Percentiles rank a stretch among this genome's conserved stretches.
phyloP scores from a whole-genome alignment of 1,284 basidiomycete genomes.

The Uromyces viciae-fabae region DNA sequence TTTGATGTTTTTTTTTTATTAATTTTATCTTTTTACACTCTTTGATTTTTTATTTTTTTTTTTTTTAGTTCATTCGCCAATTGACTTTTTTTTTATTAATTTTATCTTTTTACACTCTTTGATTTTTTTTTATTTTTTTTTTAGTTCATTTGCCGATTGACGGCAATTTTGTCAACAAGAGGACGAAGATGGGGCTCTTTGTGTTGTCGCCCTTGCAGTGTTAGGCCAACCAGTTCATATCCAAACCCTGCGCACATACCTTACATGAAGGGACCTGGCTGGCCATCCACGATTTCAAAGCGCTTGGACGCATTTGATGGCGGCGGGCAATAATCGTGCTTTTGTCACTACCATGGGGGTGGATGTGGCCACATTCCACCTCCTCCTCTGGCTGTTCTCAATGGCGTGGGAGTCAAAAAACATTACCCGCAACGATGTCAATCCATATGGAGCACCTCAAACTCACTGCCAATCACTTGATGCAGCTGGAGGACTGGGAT shows the following conservation, averaged over 20 bases:
- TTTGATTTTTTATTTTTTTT: too few relatives aligned
- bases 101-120: too few relatives aligned
- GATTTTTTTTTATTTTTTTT: too few relatives aligned
- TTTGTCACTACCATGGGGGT: background rate
- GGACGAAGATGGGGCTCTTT: background rate
- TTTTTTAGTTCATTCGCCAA: too few relatives aligned
- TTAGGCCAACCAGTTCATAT: background rate
- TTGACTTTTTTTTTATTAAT: too few relatives aligned
- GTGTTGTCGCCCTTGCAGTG: background rate
- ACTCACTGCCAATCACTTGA: constrained; percentile 56
- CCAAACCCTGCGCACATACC: background rate
- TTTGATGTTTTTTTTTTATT: too few relatives aligned
- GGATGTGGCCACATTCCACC: background rate
- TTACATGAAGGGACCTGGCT: background rate
- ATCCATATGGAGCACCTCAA: constrained; percentile 51
- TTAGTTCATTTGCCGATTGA: too few relatives aligned
- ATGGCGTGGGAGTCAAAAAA: constrained; percentile 55
- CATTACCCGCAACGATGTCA: constrained; percentile 56
- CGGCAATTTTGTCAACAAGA: background rate
- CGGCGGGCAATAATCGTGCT: background rate
- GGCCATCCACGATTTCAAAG: background rate
- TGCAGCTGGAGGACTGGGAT: constrained; percentile 59
- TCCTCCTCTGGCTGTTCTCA: background rate
- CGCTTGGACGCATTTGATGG: background rate
- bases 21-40: too few relatives aligned